Base-by-base conservation (phyloP, 108 stramenopile genomes). In the Fragilariopsis cylindrus region DNA sequence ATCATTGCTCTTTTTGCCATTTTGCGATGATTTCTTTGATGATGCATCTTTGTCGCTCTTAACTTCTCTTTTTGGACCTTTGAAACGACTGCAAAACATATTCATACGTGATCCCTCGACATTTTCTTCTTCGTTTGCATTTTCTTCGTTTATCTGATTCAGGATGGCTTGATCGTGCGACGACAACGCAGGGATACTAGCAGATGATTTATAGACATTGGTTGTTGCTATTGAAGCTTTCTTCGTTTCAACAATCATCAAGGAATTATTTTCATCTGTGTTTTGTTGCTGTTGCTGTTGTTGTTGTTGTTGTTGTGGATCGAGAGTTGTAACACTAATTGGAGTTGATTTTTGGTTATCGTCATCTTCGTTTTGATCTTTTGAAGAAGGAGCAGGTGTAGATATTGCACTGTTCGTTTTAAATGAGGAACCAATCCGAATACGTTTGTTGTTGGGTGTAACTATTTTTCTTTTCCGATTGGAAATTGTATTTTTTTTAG, bases 21-120 rank as follows among this genome's bases (percentile, higher is more conserved):
- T 30, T 30, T 44, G 43, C 3, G 4, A 42, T 60, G 62, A 12
- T 45, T 40, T 40, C 7, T 44, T 30, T 30, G 2, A 30, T 30
- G 30, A 2, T 30, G 2, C 62, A 11, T 40, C 30, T 43, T 41
- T 63, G 9, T 63, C 62, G 9, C 11, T 1, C 30, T 30, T 63
- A 15, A 63, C 12, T 15, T 63, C 45, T 63, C 62, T 42, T 63
- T 63, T 63, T 63, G 62, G 62, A 41, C 48, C 69, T 42, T 70
- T 70, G 58, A 79, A 79, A 9, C 56, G 13, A 41, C 44, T 60
- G 47, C 78, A 79, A 64, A 79, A 79, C 9, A 68, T 39, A 73
- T 5, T 62, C 58, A 79, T 52, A 47, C 48, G 46, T n/a, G 49
- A 12, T 18, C 46, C 72, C 11, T 47, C 60, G n/a, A 57, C 30